Evolutionary conservation across 2,329 filamentous ascomycete genomes (phyloP).

Genomic region (Eutypa lata): DNA sequence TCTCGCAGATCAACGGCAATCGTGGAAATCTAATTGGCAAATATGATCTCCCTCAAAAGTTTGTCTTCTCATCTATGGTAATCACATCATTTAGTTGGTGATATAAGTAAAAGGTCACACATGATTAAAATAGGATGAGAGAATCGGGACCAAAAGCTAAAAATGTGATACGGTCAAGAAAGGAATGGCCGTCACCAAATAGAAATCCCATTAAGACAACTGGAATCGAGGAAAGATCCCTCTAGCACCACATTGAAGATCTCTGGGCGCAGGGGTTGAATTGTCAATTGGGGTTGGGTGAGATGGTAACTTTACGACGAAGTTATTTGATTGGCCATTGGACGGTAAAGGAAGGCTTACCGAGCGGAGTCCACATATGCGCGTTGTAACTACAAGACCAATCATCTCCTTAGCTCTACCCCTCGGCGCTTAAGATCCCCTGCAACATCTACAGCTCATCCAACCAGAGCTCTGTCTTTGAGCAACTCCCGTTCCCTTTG

Average conservation of each 20-base stretch:
- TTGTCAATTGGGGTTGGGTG: slow-evolving; percentile 12
- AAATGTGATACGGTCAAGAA: neutral
- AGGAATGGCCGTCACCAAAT: neutral
- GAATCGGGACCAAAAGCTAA: neutral
- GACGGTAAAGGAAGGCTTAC: slow-evolving; percentile 8
- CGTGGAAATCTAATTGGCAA: neutral
- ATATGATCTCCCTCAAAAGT: neutral
- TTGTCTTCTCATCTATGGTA: neutral
- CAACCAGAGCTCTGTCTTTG: slow-evolving; percentile 26
- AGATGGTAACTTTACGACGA: slow-evolving; percentile 13
- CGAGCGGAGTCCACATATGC: slow-evolving; percentile 22
- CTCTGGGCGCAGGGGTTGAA: neutral
- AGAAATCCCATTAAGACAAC: neutral
- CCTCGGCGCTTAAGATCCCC: slow-evolving; percentile 29
- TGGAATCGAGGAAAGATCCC: neutral
- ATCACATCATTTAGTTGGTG: neutral
- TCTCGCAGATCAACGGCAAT: neutral
- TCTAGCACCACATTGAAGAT: neutral
- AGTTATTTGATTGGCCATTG: neutral
- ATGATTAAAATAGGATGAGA: neutral
- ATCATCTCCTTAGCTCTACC: slow-evolving; percentile 20
- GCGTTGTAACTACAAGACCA: slow-evolving; percentile 15
- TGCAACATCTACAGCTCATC: slow-evolving; percentile 21
- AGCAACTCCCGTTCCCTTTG: slow-evolving; percentile 16
- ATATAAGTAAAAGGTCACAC: neutral